Evolutionary conservation across 768 basidiomycete species (phyloP).

Genomic region (Termitomyces sp.): DNA sequence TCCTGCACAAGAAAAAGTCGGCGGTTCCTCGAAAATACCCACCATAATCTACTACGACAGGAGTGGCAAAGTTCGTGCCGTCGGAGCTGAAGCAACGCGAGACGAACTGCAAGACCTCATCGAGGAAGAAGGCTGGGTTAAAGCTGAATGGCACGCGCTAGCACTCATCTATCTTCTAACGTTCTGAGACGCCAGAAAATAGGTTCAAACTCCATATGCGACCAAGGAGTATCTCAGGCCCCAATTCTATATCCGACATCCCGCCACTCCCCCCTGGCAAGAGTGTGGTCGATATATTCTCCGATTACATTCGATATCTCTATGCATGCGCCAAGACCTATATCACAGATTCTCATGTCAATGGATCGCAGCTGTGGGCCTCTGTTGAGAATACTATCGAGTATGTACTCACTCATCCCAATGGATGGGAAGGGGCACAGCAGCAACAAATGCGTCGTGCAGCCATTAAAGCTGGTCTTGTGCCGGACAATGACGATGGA

Average conservation of each 20-base stretch:
- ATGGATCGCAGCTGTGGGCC: not conserved
- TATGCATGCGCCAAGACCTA: not conserved
- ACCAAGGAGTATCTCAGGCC: not conserved
- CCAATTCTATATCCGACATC: not conserved
- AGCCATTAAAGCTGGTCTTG: not conserved
- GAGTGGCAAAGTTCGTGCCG: constrained; percentile 30
- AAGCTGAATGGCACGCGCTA: constrained; percentile 38
- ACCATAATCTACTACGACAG: constrained; percentile 43
- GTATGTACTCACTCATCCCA: not conserved
- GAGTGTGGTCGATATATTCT: not conserved
- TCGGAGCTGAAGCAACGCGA: constrained; percentile 39
- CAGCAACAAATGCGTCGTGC: not conserved
- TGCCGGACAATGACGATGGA: constrained; percentile 9
- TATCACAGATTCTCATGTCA: not conserved
- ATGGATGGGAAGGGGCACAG: not conserved
- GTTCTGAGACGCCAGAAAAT: not conserved
- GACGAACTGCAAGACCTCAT: constrained; percentile 25
- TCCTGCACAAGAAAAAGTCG: constrained; percentile 40
- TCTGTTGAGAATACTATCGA: not conserved
- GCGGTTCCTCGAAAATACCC: constrained; percentile 45
- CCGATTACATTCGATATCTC: not conserved
- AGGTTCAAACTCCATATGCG: not conserved
- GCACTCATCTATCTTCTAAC: not conserved
- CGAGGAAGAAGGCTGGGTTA: constrained; percentile 41
- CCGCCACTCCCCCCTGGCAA: not conserved